phyloP scores from a whole-genome alignment of 257 asterid species.

The Solanum pennellii region DNA sequence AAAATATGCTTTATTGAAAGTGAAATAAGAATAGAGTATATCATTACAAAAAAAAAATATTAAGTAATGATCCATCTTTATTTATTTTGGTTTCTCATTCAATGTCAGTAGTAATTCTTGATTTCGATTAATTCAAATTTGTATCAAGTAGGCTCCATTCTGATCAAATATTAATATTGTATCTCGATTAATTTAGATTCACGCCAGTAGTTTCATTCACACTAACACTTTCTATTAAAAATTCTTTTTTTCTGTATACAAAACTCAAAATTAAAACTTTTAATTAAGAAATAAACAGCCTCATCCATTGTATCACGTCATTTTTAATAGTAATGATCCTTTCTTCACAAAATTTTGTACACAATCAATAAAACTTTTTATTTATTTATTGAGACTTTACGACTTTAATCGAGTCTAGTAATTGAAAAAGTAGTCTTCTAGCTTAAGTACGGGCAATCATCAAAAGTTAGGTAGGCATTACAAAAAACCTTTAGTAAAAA shows the following conservation, averaged over 20 bases:
- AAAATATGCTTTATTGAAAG: not conserved
- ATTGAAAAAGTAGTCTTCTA: not conserved
- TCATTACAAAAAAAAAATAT: not conserved
- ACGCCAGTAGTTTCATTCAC: not conserved
- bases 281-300: not conserved
- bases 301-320: rapidly evolving
- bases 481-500: not conserved
- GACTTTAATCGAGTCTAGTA: not conserved
- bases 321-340: not conserved
- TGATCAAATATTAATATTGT: too few relatives aligned
- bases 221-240: rapidly evolving
- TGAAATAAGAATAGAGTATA: not conserved
- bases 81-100: not conserved
- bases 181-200: too few relatives aligned
- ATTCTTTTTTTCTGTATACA: too few relatives aligned
- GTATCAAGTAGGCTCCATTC: not conserved
- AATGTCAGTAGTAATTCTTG: rapidly evolving
- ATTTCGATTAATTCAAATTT: rapidly evolving
- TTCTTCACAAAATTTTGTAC: not conserved
- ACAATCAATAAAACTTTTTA: not conserved
- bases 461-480: not conserved
- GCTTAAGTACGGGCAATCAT: not conserved
- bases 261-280: rapidly evolving
- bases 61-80: not conserved
- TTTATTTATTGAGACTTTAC: not conserved